These are phyloP conservation scores for Aspergillus sp. DNA, from an alignment of 2,329 filamentous ascomycete genomes.

Conservation along the genomic window DNA sequence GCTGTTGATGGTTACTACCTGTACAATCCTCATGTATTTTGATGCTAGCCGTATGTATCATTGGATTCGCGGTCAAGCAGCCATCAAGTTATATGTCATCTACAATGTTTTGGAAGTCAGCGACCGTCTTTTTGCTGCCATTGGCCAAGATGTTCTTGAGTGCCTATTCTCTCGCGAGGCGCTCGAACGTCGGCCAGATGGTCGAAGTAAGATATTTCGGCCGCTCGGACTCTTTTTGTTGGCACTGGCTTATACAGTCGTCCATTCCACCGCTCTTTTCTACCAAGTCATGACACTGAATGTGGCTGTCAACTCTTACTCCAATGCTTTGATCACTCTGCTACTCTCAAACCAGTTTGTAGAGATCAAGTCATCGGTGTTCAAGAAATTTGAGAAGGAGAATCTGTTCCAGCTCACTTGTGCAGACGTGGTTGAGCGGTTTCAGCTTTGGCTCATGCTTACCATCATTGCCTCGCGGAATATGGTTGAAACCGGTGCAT, in stretches of 20 bases:
- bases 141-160: slow-evolving; percentile 94
- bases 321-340: slow-evolving; percentile 87
- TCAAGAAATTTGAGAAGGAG: slow-evolving; percentile 98
- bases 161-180: slow-evolving; percentile 93
- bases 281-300: slow-evolving; percentile 98
- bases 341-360: slow-evolving; percentile 98
- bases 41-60: slow-evolving; percentile 99
- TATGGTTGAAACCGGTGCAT: slow-evolving; percentile 88
- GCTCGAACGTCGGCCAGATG: slow-evolving; percentile 80
- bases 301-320: slow-evolving; percentile 97
- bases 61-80: slow-evolving; percentile 90
- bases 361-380: slow-evolving; percentile 97
- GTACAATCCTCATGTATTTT: slow-evolving; percentile 79
- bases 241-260: slow-evolving; percentile 80
- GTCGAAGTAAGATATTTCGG: slow-evolving; percentile 84
- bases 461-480: slow-evolving; percentile 95
- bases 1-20: slow-evolving; percentile 81
- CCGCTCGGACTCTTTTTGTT: slow-evolving; percentile 90
- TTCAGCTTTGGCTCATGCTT: slow-evolving; percentile 96
- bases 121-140: slow-evolving; percentile 82
- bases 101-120: slow-evolving; percentile 93
- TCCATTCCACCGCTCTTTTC: slow-evolving; percentile 84
- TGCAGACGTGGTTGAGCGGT: slow-evolving; percentile 93
- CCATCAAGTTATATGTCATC: slow-evolving; percentile 98
- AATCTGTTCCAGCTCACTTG: slow-evolving; percentile 96